A percentile compares a stretch with the other conserved stretches of the same genome.
Conservation (phyloP, 2,329 filamentous ascomycete genomes). For the Raffaelea albimanens region DNA sequence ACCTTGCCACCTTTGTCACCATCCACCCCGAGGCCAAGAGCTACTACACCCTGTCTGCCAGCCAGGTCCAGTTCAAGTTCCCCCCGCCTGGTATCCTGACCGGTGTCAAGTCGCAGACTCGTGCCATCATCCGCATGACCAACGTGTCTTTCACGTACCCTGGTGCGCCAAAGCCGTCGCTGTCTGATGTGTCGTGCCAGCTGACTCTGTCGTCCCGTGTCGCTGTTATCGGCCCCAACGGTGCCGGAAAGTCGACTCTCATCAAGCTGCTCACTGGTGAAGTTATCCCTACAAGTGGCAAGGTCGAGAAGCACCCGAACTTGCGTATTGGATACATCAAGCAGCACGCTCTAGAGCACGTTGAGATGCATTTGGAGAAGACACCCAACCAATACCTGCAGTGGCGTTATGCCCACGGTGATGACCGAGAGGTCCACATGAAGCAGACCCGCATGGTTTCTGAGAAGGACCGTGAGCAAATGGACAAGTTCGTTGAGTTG, state of each 20-base stretch:
- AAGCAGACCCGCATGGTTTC: slow-evolving; percentile 93
- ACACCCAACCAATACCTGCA: slow-evolving; percentile 98
- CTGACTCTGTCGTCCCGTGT: slow-evolving; percentile 84
- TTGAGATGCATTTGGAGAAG: slow-evolving; percentile 99
- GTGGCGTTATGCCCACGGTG: slow-evolving; percentile 95
- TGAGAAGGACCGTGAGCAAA: slow-evolving; percentile 74
- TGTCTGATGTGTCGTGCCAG: slow-evolving; percentile 77
- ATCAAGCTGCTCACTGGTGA: slow-evolving; percentile 97
- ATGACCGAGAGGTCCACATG: slow-evolving; percentile 92
- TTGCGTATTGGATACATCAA: slow-evolving; percentile 99
- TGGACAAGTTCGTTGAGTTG: slow-evolving; percentile 83
- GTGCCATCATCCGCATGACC: slow-evolving; percentile 90
- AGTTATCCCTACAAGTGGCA: slow-evolving; percentile 70
- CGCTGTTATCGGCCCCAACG: slow-evolving; percentile 93
- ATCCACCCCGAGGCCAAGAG: slow-evolving; percentile 89
- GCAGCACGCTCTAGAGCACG: slow-evolving; percentile 97
- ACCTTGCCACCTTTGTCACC: slow-evolving; percentile 75
- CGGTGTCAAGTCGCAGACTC: slow-evolving; percentile 90
- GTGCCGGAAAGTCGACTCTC: slow-evolving; percentile 94
- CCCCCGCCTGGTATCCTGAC: slow-evolving; percentile 87
- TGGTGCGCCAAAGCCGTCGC: slow-evolving; percentile 76
- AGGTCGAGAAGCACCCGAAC: slow-evolving; percentile 97
- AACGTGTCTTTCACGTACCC: slow-evolving; percentile 92
- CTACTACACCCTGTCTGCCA: slow-evolving; percentile 91
- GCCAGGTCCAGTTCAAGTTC: slow-evolving; percentile 93